Evolutionary conservation across 2,329 filamentous ascomycete species (phyloP), one percentile per base, ranked within the genome.

Genomic region (Colletotrichum sp.): DNA sequence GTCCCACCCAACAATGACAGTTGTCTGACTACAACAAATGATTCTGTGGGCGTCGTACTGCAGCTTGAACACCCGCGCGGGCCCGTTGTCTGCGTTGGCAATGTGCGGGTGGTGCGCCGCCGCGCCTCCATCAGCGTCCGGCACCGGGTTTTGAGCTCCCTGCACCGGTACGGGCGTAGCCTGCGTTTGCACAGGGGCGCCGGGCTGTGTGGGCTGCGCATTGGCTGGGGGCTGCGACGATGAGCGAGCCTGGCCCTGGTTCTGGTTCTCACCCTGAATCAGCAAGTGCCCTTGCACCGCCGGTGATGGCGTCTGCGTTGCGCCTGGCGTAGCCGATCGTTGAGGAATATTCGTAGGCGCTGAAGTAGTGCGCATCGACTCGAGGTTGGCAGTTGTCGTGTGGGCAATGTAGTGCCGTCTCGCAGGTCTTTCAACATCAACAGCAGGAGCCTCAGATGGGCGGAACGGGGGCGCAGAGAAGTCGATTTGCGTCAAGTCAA

Each of bases 31-130:
- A 83, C 96, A 98, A 86, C 96, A 98, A 71, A 99, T 94, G 79
- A 99, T 98, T 80, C 96, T 93, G 26, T 96, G 91, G 1, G 96
- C 95, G 82, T 99, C 97, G 79, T 98, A 99, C 83, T 99, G 97
- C 43, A 99, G 89, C 85, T 99, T 99, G 88, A 99, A 99, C 4
- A 99, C 95, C 28, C 97, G 86, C 9, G 89, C 87, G 13, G 88
- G 86, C 71, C 86, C 88, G 36, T 86, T 84, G 77, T 91, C 89
- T 9, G 85, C 82, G 48, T 84, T 82, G 2, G 83, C 81, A 12
- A 89, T 87, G 76, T 89, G 88, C 4, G 87, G 87, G 70, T 90
- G 87, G 55, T 87, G 83, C n/a, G 43, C 43, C 43, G 43, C 43
- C n/a, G n/a, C 43, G n/a, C 43, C 43, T 52, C n/a, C 43, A 10